Conservation (phyloP, 2,329 filamentous ascomycete genomes). For the Sporothrix pallida region DNA sequence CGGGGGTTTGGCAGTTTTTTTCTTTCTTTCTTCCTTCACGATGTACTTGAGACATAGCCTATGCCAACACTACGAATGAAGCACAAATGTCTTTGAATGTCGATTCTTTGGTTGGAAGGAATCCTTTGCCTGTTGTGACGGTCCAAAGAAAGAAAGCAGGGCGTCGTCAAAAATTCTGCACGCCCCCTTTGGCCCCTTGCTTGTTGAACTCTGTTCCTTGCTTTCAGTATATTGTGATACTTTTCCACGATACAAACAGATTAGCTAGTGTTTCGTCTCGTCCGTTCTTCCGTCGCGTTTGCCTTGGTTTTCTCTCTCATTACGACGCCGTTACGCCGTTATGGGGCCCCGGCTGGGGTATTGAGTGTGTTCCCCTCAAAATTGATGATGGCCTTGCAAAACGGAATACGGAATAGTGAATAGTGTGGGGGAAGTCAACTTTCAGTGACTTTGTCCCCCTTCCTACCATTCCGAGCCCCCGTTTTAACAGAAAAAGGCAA, state of each 20-base stretch:
- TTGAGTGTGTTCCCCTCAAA: not conserved
- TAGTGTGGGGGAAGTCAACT: not conserved
- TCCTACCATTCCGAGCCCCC: not conserved
- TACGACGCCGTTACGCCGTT: not conserved
- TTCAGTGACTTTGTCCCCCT: not conserved
- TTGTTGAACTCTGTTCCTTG: not conserved
- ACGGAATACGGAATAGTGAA: not conserved
- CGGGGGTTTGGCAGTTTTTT: not conserved
- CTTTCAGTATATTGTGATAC: not conserved
- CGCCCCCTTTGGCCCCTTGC: not conserved
- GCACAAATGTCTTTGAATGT: not conserved
- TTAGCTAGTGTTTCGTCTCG: not conserved
- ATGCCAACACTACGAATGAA: not conserved
- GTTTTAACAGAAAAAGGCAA: not conserved
- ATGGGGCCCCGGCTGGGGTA: not conserved
- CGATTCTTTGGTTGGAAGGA: not conserved
- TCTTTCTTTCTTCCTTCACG: not conserved
- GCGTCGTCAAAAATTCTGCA: not conserved
- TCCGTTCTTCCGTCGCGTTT: not conserved
- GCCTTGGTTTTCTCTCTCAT: too few species aligned
- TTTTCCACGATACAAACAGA: too few species aligned
- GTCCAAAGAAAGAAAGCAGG: not conserved
- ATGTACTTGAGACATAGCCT: conserved; percentile 7
- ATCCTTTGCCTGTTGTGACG: not conserved
- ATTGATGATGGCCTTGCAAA: not conserved